These are phyloP conservation scores for Houttuynia cordata DNA, from an alignment of 164 flowering plant genomes.

Conservation along the genomic window DNA sequence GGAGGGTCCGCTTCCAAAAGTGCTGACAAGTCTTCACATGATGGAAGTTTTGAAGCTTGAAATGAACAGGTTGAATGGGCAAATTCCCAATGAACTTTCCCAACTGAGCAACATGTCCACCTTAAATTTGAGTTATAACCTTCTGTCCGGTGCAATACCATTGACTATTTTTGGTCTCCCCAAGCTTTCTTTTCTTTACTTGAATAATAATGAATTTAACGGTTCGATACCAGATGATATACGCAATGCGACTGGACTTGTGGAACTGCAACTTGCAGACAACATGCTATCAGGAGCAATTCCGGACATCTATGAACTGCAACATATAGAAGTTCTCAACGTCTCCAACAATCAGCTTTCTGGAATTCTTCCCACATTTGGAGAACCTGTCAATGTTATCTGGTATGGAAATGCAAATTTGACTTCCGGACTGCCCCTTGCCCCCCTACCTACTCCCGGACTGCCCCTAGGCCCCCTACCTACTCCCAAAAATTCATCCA, in stretches of 20 bases:
- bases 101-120: constrained; percentile 18
- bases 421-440: neutral
- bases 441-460: neutral
- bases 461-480: neutral
- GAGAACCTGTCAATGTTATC: constrained; percentile 4
- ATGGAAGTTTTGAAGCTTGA: constrained; percentile 48
- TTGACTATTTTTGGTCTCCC: constrained; percentile 22
- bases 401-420: no score
- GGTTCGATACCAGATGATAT: constrained; percentile 45
- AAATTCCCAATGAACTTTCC: constrained; percentile 31
- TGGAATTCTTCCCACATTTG: constrained; percentile 43
- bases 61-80: constrained; percentile 33
- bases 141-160: constrained; percentile 44
- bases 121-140: constrained; percentile 47
- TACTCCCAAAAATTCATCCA: constrained; percentile 1
- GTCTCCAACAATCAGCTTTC: constrained; percentile 53
- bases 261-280: constrained; percentile 53
- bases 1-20: constrained; percentile 30
- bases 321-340: constrained; percentile 42
- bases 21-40: constrained; percentile 30
- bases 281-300: constrained; percentile 39
- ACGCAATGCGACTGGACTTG: constrained; percentile 13
- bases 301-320: constrained; percentile 25
- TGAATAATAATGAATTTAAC: constrained; percentile 33
- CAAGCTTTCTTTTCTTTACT: constrained; percentile 25